phyloP scores from a whole-genome alignment of 805 yeast genomes.

The Lachancea fermentati region DNA sequence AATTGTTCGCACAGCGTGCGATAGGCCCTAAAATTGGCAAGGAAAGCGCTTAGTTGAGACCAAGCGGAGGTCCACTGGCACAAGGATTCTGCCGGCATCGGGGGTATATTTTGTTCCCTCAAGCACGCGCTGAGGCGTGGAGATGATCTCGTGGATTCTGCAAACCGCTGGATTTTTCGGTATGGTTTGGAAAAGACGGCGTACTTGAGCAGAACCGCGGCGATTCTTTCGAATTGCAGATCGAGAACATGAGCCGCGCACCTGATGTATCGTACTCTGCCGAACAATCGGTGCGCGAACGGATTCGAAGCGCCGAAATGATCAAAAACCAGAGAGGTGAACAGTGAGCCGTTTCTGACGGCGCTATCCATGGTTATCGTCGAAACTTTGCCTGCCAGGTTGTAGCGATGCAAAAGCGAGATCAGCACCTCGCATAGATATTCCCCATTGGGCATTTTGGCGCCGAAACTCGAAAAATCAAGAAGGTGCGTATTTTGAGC shows the following conservation, averaged over 20 bases:
- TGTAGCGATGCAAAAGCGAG: slow-evolving; percentile 3
- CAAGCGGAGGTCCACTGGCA: slow-evolving; percentile 6
- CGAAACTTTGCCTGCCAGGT: slow-evolving; percentile 8
- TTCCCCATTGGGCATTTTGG: slow-evolving; percentile 1
- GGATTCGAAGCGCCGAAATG: slow-evolving; percentile 2
- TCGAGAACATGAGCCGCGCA: slow-evolving; percentile 8
- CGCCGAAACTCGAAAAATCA: slow-evolving; percentile 7
- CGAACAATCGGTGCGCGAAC: slow-evolving; percentile 2
- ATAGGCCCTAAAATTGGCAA: slow-evolving; percentile 5
- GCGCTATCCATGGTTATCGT: slow-evolving; percentile 7
- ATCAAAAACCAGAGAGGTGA: slow-evolving; percentile 2
- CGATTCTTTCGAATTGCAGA: slow-evolving; percentile 5
- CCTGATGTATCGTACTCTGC: slow-evolving; percentile 4
- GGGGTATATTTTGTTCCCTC: slow-evolving; percentile 4
- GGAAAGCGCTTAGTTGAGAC: slow-evolving; percentile 8
- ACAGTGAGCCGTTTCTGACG: slow-evolving; percentile 1
- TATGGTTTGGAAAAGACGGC: slow-evolving; percentile 6
- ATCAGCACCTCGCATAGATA: slow-evolving; percentile 2
- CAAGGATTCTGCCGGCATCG: slow-evolving; percentile 4
- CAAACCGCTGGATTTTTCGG: slow-evolving; percentile 7
- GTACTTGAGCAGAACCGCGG: slow-evolving; percentile 1
- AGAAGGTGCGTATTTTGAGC: slow-evolving; percentile 8
- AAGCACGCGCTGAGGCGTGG: slow-evolving; percentile 3
- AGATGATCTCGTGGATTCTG: slow-evolving; percentile 4
- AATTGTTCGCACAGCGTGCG: neutral